Base-by-base conservation (phyloP, 208 protist genomes). In the Crithidia thermophila region DNA sequence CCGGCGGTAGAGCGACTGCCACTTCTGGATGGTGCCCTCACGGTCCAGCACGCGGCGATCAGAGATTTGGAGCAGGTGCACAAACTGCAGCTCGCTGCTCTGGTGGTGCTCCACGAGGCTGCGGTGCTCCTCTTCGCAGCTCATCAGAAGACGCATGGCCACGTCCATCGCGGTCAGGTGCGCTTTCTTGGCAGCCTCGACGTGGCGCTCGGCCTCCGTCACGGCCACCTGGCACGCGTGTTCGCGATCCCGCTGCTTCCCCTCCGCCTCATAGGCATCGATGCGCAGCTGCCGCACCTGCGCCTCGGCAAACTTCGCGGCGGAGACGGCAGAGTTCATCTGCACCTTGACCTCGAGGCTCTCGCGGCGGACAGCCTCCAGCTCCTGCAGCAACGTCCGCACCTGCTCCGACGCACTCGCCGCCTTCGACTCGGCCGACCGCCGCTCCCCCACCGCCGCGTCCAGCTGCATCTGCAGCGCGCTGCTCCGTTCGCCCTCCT, bases 51-150 rank as follows among this genome's bases (percentile, higher is more conserved):
- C 60, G 43, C 68, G 75, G 18, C 62, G 49, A 42, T 84, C 70
- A 2, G 82, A 52, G 6, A 84, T 64, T 57, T 70, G 52, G 50
- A 84, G 52, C n/a, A 79, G 47, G 2, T 40, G 50, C 14, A 82
- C 16, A 21, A 53, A 73, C 51, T 69, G 76, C 4, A 58, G 30
- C 37, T 78, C 75, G 28, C 55, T 55, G 30, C 25, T 74, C 31
- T 61, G 50, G 30, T 87, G 82, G 53, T 77, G 74, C 60, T 87
- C 77, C 0, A 87, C 3, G 11, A 82, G 55, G 62, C 60, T 64
- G 37, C 82, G 82, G 45, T 87, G 60, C 58, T 59, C 57, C 58
- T 81, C 74, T 43, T 87, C 82, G 21, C 67, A 72, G 34, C 63
- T 36, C 33, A 77, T 14, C 18, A 80, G 25, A 49, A 79, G 47